Base-by-base conservation (phyloP, 2,329 filamentous ascomycete genomes). In the Proliferodiscus dingleyae region DNA sequence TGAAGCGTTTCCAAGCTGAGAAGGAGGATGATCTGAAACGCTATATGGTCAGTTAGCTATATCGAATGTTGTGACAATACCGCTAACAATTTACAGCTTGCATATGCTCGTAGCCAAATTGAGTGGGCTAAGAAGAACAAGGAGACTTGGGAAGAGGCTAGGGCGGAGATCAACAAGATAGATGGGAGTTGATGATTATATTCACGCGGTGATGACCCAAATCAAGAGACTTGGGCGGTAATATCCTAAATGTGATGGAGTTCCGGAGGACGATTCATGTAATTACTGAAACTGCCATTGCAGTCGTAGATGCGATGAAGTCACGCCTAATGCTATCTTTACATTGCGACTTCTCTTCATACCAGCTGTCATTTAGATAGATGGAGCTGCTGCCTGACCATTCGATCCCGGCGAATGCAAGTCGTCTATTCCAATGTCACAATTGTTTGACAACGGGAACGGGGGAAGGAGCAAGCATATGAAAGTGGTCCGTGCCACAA, bases 11-110 rank as follows among this genome's bases (percentile, higher is more conserved):
- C 68, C 94, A 98, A 67, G 75, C 74, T 48, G 90, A 97, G 68
- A 98, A 98, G 68, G 94, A 98, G 68, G 89, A 91, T 41, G 93
- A 98, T 64, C 66, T 98, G 60, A 84, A 83, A 62, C 81, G 87
- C 52, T 97, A 97, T 65, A 98, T 98, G 93, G 93, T 96, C 71
- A 70, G 86, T 69, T 23, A 23, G 10, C 15, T 16, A 10, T 16
- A 18, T 9, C n/a, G 9, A 15, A 5, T 10, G 4, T 10, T 40
- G 29, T 13, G 26, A 21, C 51, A 45, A 55, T 51, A 52, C 43
- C 32, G 24, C 53, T 55, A 51, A 61, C 32, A 7, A 30, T 23
- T 41, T 26, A 11, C 53, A 87, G 83, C 74, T 87, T 57, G 80
- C 81, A 46, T 87, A 87, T 62, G 84, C 83, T 9, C 78, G 77